A percentile compares a stretch with the other conserved stretches of the same genome.
These are phyloP conservation scores for Phialemoniopsis sp. DNA, from an alignment of 2,329 filamentous ascomycete genomes.

Conservation along the genomic window DNA sequence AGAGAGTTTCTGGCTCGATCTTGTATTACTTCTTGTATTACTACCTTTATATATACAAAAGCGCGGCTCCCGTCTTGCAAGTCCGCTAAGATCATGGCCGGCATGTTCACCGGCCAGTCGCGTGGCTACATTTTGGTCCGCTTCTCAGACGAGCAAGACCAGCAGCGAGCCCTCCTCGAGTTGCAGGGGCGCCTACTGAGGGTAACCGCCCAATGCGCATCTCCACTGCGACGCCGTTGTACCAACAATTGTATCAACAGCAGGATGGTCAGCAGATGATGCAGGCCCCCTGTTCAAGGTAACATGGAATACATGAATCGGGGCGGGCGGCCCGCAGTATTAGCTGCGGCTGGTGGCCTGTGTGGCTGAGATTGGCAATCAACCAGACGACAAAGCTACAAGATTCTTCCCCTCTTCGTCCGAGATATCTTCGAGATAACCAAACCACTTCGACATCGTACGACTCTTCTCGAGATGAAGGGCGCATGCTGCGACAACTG, in stretches of 20 bases:
- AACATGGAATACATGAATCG: constrained; percentile 34
- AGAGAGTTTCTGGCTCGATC: too few relatives aligned
- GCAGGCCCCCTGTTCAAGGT: constrained; percentile 34
- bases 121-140: constrained; percentile 97
- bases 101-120: constrained; percentile 95
- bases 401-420: too few relatives aligned
- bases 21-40: too few relatives aligned
- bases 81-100: constrained; percentile 99
- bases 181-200: constrained; percentile 99
- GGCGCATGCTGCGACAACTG: constrained; percentile 98
- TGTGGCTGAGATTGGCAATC: too few relatives aligned
- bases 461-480: constrained; percentile 96
- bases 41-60: too few relatives aligned
- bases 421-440: too few relatives aligned
- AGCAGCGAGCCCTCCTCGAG: constrained; percentile 91
- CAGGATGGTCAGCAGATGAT: constrained; percentile 32
- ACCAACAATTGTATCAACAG: constrained; percentile 17
- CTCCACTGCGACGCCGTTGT: constrained; percentile 79
- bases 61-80: constrained; percentile 95
- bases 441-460: too few relatives aligned
- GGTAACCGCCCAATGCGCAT: constrained; percentile 97
- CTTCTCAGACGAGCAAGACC: constrained; percentile 91
- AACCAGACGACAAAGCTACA: too few relatives aligned
- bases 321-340: constrained; percentile 29
- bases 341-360: too few relatives aligned